Evolutionary conservation across 2,329 filamentous ascomycete genomes (phyloP), one percentile per base, ranked within the genome.

Genomic region (Cordyceps tenuipes): DNA sequence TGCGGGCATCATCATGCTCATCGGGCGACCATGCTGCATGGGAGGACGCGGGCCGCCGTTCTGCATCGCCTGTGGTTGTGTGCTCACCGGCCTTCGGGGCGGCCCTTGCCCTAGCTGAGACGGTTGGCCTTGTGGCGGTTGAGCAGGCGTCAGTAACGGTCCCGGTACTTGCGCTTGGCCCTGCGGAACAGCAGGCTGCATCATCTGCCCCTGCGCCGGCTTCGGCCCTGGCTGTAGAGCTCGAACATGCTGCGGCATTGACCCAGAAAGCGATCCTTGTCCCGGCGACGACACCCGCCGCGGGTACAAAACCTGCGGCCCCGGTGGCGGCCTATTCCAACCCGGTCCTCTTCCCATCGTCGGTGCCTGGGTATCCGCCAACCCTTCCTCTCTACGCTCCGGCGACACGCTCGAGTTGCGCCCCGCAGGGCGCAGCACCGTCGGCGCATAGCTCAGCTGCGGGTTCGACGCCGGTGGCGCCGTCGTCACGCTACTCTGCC

Each of bases 391-490:
- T 19, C 46, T 50, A 9, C 48, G 47, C 12, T 51, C 39, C 31
- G 41, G 52, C 64, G 62, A 66, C 9, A 48, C 39, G 19, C 51
- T 61, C n/a, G 47, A 36, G 9, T 56, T 31, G 4, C 53, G 47
- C 10, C 54, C 54, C 15, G 15, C 61, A 6, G 59, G 60, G 2
- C 55, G 50, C n/a, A 61, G 43, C 29, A 61, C 43, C 31, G 50
- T 31, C 50, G 58, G 58, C 7, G 58, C 58, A 34, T 60, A 43
- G 7, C 19, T 49, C 15, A 60, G 21, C 3, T 49, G 43, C 43
- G 50, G 58, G 19, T 60, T 60, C 6, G 50, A 49, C 43, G 31
- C 5, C 41, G 49, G 43, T 7, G 41, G 29, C 23, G 26, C 15
- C 39, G 41, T 31, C 23, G 39, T 43, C 39, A 43, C 19, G 10